Evolutionary conservation across 257 asterid species (phyloP).

Genomic region (Solanum bulbocastanum): DNA sequence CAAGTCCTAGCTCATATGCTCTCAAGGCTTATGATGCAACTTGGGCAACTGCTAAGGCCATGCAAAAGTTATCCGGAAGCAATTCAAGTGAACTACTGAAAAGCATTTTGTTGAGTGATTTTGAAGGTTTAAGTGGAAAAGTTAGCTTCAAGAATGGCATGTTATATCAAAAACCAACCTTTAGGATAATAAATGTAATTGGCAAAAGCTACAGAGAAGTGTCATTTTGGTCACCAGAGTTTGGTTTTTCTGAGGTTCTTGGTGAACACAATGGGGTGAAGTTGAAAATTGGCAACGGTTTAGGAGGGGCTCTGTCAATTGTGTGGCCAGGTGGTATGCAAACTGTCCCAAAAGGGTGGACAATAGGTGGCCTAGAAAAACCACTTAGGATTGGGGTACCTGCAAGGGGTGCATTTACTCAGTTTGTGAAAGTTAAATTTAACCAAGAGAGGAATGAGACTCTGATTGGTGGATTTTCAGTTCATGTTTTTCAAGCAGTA

Average conservation of each 20-base stretch:
- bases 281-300: background rate
- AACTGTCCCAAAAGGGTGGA: constrained; percentile 13
- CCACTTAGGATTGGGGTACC: constrained; percentile 52
- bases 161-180: constrained; percentile 18
- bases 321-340: constrained; percentile 53
- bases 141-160: constrained; percentile 36
- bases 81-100: background rate
- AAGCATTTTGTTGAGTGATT: constrained; percentile 8
- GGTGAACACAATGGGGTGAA: background rate
- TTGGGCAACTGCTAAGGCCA: constrained; percentile 16
- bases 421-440: constrained; percentile 34
- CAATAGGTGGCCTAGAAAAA: constrained; percentile 22
- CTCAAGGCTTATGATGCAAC: constrained; percentile 49
- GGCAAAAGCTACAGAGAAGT: constrained; percentile 46
- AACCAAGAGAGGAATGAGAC: constrained; percentile 20
- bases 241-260: constrained; percentile 20
- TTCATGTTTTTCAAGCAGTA: constrained; percentile 49
- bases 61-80: background rate
- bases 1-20: constrained; percentile 32
- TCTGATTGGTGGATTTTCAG: constrained; percentile 33
- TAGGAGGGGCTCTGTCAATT: constrained; percentile 15
- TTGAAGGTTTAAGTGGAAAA: constrained; percentile 41
- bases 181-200: constrained; percentile 39
- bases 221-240: constrained; percentile 37
- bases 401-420: constrained; percentile 33